phyloP scores from a whole-genome alignment of 257 asterid species.

The Capsicum rhomboideum region DNA sequence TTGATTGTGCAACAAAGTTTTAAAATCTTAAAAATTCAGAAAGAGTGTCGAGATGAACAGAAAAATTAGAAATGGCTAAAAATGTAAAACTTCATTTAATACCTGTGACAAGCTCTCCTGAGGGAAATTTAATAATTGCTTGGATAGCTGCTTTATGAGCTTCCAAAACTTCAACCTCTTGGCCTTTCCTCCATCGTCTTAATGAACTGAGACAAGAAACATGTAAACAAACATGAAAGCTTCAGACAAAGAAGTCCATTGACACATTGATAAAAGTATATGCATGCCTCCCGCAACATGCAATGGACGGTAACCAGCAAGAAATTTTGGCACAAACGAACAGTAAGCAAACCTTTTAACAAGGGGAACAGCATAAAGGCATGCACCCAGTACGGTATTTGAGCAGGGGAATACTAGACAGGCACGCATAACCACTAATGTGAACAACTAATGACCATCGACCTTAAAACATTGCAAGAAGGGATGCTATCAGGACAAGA shows the following conservation, averaged over 20 bases:
- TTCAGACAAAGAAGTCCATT: background rate
- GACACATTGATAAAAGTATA: background rate
- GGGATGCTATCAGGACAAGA: background rate
- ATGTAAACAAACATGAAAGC: background rate
- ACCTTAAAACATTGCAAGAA: background rate
- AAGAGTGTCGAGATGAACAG: background rate
- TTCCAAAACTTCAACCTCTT: slow-evolving; percentile 72
- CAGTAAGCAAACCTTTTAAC: background rate
- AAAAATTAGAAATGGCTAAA: background rate
- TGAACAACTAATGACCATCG: background rate
- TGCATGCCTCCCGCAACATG: background rate
- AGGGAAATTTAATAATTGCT: slow-evolving; percentile 71
- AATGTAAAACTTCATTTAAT: slow-evolving; percentile 1
- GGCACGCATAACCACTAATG: background rate
- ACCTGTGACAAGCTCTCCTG: slow-evolving; percentile 95
- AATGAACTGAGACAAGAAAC: slow-evolving; percentile 44
- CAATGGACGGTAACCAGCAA: background rate
- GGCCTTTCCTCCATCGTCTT: slow-evolving; percentile 89
- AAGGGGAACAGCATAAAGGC: background rate
- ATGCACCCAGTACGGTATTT: background rate
- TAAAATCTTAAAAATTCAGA: background rate
- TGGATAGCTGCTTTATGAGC: slow-evolving; percentile 83
- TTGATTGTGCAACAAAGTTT: background rate
- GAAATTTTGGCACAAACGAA: background rate
- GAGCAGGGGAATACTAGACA: background rate